Conservation (phyloP, 305 asterid genomes). For the Striga hermonthica region DNA sequence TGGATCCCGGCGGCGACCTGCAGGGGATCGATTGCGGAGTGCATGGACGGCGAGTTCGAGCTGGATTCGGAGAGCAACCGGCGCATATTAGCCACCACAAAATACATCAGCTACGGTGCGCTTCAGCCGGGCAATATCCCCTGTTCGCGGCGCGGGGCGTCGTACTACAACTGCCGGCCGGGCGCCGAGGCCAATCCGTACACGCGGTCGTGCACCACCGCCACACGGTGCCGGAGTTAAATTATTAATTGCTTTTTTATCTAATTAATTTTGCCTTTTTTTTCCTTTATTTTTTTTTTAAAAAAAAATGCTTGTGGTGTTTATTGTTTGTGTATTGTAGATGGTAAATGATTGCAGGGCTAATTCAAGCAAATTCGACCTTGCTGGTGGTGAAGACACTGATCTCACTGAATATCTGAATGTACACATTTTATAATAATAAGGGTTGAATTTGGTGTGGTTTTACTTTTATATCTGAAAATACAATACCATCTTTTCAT, state of each 20-base stretch:
- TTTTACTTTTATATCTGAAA: too few species aligned
- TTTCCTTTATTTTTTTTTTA: background rate
- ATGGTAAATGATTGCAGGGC: too few species aligned
- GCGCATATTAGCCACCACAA: conserved; percentile 65
- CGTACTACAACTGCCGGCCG: conserved; percentile 70
- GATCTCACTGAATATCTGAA: too few species aligned
- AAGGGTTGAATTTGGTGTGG: too few species aligned
- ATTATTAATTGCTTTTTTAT: background rate
- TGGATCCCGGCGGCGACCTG: conserved; percentile 48
- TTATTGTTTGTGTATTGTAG: too few species aligned
- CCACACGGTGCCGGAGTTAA: conserved; percentile 65
- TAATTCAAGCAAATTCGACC: too few species aligned
- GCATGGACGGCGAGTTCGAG: conserved; percentile 65
- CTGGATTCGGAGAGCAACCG: conserved; percentile 59
- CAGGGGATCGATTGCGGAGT: conserved; percentile 61
- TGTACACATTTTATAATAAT: too few species aligned
- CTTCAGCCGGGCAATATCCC: conserved; percentile 57
- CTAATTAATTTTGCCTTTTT: background rate
- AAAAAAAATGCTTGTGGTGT: too few species aligned
- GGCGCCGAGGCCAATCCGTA: conserved; percentile 72
- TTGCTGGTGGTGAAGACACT: too few species aligned
- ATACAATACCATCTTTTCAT: too few species aligned
- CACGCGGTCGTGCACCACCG: conserved; percentile 55
- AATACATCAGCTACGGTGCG: conserved; percentile 72
- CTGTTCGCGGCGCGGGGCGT: conserved; percentile 65